Evolutionary conservation across 2,329 filamentous ascomycete genomes (phyloP).

Genomic region (Beauveria scarabaeidicola): DNA sequence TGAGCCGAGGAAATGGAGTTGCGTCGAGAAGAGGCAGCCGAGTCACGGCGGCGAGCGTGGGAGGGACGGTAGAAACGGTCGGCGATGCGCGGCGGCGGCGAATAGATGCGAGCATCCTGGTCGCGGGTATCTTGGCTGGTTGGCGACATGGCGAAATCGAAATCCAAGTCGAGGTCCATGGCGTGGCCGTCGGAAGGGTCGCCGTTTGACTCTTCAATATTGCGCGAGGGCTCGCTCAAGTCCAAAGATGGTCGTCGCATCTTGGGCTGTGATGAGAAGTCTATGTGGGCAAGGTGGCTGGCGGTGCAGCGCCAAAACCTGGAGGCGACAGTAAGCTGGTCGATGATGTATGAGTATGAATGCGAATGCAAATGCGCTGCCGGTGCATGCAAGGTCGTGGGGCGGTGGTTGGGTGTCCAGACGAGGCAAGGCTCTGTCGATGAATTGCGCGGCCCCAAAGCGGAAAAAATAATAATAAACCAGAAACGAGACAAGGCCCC

Average conservation of each 20-base stretch:
- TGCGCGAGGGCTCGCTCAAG: constrained; percentile 33
- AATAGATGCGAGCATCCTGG: constrained; percentile 33
- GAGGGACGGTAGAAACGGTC: constrained; percentile 66
- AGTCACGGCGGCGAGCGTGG: constrained; percentile 61
- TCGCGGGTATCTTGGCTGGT: constrained; percentile 28
- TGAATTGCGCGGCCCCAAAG: neutral
- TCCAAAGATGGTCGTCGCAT: constrained; percentile 37
- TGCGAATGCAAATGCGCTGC: constrained; percentile 1
- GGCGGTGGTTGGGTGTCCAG: neutral
- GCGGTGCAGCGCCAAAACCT: neutral
- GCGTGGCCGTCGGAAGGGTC: constrained; percentile 23
- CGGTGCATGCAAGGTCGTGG: neutral
- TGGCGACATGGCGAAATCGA: constrained; percentile 31
- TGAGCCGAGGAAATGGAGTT: constrained; percentile 73
- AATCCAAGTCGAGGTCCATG: constrained; percentile 13
- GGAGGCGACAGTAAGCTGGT: neutral
- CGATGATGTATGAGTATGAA: neutral
- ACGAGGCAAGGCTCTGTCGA: neutral
- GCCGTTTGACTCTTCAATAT: constrained; percentile 27
- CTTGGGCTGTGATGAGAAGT: constrained; percentile 14
- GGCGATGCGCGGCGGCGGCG: constrained; percentile 67
- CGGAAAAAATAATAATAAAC: neutral
- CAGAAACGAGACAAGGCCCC: neutral
- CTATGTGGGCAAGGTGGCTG: neutral
- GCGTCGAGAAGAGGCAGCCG: constrained; percentile 68